Conservation (phyloP, 164 flowering plant genomes). For the Cinnamomum micranthum region DNA sequence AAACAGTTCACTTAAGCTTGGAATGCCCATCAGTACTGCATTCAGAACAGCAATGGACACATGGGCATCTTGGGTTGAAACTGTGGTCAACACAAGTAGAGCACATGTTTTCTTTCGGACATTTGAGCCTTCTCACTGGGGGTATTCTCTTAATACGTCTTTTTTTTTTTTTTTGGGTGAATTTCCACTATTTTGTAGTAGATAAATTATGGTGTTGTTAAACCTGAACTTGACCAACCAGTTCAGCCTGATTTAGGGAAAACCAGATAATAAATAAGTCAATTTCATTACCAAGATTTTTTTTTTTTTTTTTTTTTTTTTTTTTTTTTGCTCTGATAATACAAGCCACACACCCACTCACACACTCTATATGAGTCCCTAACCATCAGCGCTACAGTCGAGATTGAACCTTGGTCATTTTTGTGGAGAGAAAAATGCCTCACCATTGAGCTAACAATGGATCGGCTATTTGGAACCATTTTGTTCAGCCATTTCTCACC, state of each 20-base stretch:
- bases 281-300: too few relatives aligned
- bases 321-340: too few relatives aligned
- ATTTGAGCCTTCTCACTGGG: constrained; percentile 82
- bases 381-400: too few relatives aligned
- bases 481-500: too few relatives aligned
- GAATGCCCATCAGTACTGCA: constrained; percentile 55
- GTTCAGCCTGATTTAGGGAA: neutral
- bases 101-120: constrained; percentile 75
- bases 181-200: neutral
- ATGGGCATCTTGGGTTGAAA: constrained; percentile 82
- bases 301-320: too few relatives aligned
- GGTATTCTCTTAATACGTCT: constrained; percentile 28
- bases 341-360: too few relatives aligned
- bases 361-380: too few relatives aligned
- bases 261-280: neutral
- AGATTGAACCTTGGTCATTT: too few relatives aligned
- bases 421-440: too few relatives aligned
- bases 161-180: neutral
- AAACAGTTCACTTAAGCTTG: constrained; percentile 57
- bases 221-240: neutral
- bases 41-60: constrained; percentile 58
- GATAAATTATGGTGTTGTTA: neutral
- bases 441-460: too few relatives aligned
- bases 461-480: too few relatives aligned
- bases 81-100: constrained; percentile 43